A percentile compares a stretch with the other conserved stretches of the same genome.
These are phyloP conservation scores for Waltergamsia citrina DNA, from an alignment of 2,329 filamentous ascomycete genomes.

Conservation along the genomic window DNA sequence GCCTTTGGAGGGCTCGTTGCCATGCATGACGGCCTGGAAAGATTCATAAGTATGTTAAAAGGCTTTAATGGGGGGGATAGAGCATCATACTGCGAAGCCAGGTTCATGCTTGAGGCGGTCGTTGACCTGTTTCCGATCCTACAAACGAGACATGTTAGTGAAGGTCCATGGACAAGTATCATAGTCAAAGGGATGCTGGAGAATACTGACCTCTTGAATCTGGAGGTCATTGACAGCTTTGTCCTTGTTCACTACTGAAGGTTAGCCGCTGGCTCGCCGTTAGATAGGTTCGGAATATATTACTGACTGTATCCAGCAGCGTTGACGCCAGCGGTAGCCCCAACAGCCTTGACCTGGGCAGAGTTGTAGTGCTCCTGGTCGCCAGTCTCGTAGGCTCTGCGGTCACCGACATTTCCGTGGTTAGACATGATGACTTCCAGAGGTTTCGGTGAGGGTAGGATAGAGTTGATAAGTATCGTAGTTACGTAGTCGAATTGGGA, in stretches of 20 bases:
- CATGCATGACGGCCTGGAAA: conserved; percentile 50
- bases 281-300: background rate
- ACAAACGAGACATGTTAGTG: background rate
- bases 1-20: conserved; percentile 64
- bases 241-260: background rate
- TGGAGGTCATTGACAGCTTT: conserved; percentile 3
- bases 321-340: background rate
- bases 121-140: background rate
- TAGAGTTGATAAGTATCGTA: no score
- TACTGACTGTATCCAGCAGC: conserved; percentile 1
- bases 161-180: no score
- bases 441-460: no score
- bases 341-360: background rate
- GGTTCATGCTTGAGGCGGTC: conserved; percentile 1
- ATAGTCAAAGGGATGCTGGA: no score
- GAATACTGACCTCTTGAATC: background rate
- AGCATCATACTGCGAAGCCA: background rate
- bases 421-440: no score
- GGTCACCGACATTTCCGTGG: background rate
- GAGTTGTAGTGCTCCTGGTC: conserved; percentile 1
- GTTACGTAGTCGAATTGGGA: no score
- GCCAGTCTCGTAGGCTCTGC: background rate
- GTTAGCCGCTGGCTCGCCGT: background rate
- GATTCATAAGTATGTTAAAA: conserved; percentile 3
- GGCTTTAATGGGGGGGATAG: background rate